phyloP scores from a whole-genome alignment of 192 early-diverging fungal species.

The Geosiphon pyriformis region DNA sequence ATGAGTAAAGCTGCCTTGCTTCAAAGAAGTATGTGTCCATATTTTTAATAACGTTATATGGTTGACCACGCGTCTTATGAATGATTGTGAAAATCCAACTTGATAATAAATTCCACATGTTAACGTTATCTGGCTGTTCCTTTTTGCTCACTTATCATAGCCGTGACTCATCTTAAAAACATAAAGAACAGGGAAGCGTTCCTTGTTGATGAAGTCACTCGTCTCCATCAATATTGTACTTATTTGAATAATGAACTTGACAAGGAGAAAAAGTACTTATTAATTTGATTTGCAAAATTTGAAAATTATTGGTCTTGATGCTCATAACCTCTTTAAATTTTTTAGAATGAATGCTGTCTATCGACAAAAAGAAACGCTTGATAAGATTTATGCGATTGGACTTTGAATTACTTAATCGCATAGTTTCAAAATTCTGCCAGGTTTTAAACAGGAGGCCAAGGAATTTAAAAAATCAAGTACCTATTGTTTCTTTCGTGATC shows the following conservation, averaged over 20 bases:
- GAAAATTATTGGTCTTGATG: no score
- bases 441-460: no score
- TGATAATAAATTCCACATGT: no score
- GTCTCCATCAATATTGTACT: conserved; percentile 13
- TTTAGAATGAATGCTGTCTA: conserved; percentile 18
- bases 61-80: no score
- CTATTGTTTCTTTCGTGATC: no score
- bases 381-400: conserved; percentile 22
- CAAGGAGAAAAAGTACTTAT: conserved; percentile 14
- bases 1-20: conserved; percentile 42
- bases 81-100: no score
- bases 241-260: conserved; percentile 20
- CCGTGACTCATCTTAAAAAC: conserved; percentile 17
- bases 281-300: neutral
- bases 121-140: no score
- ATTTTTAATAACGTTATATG: neutral
- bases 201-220: conserved; percentile 20
- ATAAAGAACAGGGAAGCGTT: conserved; percentile 15
- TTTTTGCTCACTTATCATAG: neutral
- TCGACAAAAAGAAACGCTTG: conserved; percentile 23
- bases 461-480: no score
- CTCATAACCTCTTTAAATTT: neutral
- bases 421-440: no score
- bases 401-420: no score
- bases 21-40: conserved; percentile 33